These are phyloP conservation scores for Penicillium psychrofluorescens DNA, from an alignment of 495 filamentous ascomycete species.

Conservation along the genomic window DNA sequence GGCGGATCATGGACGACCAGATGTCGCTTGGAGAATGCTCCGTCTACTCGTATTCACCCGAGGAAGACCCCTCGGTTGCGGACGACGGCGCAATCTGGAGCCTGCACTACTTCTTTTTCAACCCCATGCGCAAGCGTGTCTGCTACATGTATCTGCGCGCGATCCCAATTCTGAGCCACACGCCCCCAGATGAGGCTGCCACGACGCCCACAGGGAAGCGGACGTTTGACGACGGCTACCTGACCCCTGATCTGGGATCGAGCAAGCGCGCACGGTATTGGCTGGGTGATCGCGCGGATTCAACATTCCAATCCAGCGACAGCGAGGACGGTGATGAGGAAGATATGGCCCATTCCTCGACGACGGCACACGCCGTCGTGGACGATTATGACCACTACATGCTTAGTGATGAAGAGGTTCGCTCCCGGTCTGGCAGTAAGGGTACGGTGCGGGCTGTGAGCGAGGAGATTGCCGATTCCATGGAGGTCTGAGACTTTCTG, in stretches of 20 bases:
- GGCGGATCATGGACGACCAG: conserved; percentile 83
- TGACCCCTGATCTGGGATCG: conserved; percentile 47
- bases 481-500: conserved; percentile 47
- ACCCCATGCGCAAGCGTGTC: conserved; percentile 85
- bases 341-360: conserved; percentile 24
- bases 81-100: conserved; percentile 93
- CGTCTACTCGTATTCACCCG: conserved; percentile 77
- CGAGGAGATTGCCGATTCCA: conserved; percentile 64
- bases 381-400: conserved; percentile 39
- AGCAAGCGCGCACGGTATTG: conserved; percentile 77
- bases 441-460: conserved; percentile 59
- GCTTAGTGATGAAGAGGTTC: conserved; percentile 38
- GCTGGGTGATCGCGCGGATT: conserved; percentile 58
- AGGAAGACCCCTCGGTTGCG: conserved; percentile 79
- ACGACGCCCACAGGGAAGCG: conserved; percentile 39
- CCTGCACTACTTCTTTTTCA: conserved; percentile 95
- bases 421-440: conserved; percentile 28
- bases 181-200: conserved; percentile 36
- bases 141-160: conserved; percentile 88
- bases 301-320: conserved; percentile 23
- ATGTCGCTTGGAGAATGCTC: conserved; percentile 82
- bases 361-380: conserved; percentile 7
- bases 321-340: conserved; percentile 50
- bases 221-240: conserved; percentile 39
- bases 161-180: conserved; percentile 72